Percentiles rank a stretch among this genome's conserved stretches.
phyloP scores from a whole-genome alignment of 495 filamentous ascomycete genomes.

The Talaromyces thailandensis region DNA sequence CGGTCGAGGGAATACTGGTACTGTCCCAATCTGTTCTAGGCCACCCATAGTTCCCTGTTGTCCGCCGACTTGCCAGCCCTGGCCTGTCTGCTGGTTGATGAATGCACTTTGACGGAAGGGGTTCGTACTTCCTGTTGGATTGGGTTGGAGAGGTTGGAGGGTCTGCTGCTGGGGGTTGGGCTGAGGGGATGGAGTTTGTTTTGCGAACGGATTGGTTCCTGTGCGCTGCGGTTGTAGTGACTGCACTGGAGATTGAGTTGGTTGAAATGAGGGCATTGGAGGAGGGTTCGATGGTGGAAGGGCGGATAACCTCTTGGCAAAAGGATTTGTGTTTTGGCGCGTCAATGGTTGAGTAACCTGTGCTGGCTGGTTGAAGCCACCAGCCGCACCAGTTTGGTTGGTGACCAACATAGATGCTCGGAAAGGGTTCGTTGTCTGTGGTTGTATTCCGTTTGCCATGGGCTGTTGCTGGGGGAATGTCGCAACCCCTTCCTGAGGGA shows the following conservation, averaged over 20 bases:
- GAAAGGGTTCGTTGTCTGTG: constrained; percentile 70
- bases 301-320: constrained; percentile 50
- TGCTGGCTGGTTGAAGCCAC: constrained; percentile 13
- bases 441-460: constrained; percentile 8
- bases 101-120: constrained; percentile 32
- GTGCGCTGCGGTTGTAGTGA: constrained; percentile 33
- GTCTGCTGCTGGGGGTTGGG: constrained; percentile 19
- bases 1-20: constrained; percentile 81
- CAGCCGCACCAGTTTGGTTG: constrained; percentile 31
- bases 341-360: constrained; percentile 26
- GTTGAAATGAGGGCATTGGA: constrained; percentile 29
- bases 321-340: constrained; percentile 78
- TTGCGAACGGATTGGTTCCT: constrained; percentile 46
- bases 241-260: constrained; percentile 15
- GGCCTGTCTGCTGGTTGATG: constrained; percentile 76
- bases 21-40: constrained; percentile 65
- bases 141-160: constrained; percentile 46
- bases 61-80: constrained; percentile 69
- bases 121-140: constrained; percentile 49
- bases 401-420: constrained; percentile 72
- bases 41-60: constrained; percentile 77
- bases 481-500: constrained; percentile 57
- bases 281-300: constrained; percentile 25
- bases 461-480: constrained; percentile 40
- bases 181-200: constrained; percentile 26